Conservation (phyloP, 768 basidiomycete species). For the Lyophyllum decastes region DNA sequence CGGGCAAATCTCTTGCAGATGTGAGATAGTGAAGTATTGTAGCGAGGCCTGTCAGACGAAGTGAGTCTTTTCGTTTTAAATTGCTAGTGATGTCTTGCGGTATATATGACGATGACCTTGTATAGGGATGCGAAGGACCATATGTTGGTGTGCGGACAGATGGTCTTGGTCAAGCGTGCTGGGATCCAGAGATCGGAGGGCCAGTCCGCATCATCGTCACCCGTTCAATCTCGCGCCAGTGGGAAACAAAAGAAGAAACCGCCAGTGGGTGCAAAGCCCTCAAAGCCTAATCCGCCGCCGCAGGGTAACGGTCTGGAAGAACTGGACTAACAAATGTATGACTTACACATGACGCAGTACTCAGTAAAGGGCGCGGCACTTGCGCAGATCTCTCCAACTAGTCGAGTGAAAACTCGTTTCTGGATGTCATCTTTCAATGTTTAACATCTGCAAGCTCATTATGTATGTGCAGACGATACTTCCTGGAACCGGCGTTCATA, state of each 20-base stretch:
- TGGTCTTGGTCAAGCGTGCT: background rate
- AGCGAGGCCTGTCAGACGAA: conserved; percentile 6
- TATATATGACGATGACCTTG: background rate
- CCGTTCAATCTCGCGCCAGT: background rate
- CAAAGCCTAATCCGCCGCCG: background rate
- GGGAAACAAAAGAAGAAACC: background rate
- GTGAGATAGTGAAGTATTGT: conserved; percentile 6
- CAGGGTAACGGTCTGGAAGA: background rate
- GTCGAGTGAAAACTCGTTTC: too few relatives aligned
- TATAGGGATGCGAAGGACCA: background rate
- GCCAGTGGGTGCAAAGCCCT: too few relatives aligned
- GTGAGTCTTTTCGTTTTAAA: conserved; percentile 4
- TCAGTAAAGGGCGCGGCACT: too few relatives aligned
- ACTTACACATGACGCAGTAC: too few relatives aligned
- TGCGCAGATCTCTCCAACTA: too few relatives aligned
- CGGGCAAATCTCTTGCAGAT: background rate
- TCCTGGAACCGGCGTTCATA: too few relatives aligned
- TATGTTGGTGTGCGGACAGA: background rate
- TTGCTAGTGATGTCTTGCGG: background rate
- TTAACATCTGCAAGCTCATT: too few relatives aligned
- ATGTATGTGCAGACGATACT: too few relatives aligned
- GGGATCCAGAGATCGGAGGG: background rate
- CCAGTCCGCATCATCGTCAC: background rate
- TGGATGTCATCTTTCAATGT: too few relatives aligned
- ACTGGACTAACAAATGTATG: background rate